A percentile compares a stretch with the other conserved stretches of the same genome.
Conservation (phyloP, 768 basidiomycete genomes). For the Cystobasidium tubakii region DNA sequence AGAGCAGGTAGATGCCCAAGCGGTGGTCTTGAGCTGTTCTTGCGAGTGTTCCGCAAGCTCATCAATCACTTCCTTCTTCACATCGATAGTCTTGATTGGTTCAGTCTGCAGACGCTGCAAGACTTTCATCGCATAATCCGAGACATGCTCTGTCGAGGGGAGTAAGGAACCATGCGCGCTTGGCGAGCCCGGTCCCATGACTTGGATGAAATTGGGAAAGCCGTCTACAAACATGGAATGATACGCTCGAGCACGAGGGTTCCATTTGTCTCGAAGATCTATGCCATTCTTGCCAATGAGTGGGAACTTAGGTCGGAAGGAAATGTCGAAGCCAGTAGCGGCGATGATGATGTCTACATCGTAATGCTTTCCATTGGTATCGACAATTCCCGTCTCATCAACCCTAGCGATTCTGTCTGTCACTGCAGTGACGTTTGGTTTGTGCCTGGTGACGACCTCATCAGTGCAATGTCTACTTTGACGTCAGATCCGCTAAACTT, state of each 20-base stretch:
- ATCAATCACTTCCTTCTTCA: constrained; percentile 1
- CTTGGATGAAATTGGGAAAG: constrained; percentile 39
- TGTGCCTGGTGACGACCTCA: not conserved
- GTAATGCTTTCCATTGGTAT: constrained; percentile 22
- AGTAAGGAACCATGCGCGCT: constrained; percentile 26
- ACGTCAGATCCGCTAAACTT: not conserved
- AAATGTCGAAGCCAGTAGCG: constrained; percentile 39
- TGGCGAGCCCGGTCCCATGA: constrained; percentile 35
- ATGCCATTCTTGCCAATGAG: constrained; percentile 28
- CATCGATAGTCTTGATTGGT: constrained; percentile 14
- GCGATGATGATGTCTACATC: constrained; percentile 38
- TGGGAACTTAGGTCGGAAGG: constrained; percentile 28
- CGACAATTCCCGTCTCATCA: constrained; percentile 33
- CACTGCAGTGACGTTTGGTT: constrained; percentile 27
- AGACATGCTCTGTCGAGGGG: constrained; percentile 25
- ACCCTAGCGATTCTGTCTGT: constrained; percentile 5
- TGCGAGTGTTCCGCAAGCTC: constrained; percentile 24
- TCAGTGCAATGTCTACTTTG: not conserved
- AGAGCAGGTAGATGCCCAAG: constrained; percentile 19
- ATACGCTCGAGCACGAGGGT: constrained; percentile 13
- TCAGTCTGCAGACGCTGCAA: constrained; percentile 32
- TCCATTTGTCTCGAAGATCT: constrained; percentile 29
- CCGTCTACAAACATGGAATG: constrained; percentile 16
- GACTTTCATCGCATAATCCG: constrained; percentile 32
- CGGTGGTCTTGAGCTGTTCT: constrained; percentile 24